Evolutionary conservation across 345 rosid species (phyloP).

Genomic region (Lenwebbia sp.): DNA sequence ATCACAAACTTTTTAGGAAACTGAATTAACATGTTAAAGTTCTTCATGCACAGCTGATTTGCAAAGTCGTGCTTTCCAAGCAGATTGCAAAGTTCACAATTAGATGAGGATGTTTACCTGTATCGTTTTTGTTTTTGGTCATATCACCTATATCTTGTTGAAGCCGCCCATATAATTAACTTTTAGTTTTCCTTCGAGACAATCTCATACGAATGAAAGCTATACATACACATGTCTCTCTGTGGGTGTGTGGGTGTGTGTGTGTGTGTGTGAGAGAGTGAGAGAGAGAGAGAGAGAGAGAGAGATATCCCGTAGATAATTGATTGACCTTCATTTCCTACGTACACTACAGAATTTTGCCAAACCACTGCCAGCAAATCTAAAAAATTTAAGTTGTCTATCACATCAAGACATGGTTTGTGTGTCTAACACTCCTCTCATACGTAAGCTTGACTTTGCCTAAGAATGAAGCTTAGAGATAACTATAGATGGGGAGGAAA

Average conservation of each 20-base stretch:
- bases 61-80: neutral
- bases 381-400: neutral
- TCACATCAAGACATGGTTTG: neutral
- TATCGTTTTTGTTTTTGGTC: neutral
- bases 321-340: neutral
- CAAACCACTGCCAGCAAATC: neutral
- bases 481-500: neutral
- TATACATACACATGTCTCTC: neutral
- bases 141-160: neutral
- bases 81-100: neutral
- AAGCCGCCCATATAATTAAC: neutral
- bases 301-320: neutral
- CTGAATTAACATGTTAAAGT: neutral
- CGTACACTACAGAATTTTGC: neutral
- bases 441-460: neutral
- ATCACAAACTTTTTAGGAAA: neutral
- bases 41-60: neutral
- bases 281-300: neutral
- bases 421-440: neutral
- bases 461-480: neutral
- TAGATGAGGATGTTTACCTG: neutral
- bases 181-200: neutral
- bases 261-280: too few relatives aligned
- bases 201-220: neutral
- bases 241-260: rapidly evolving